A percentile compares a stretch with the other conserved stretches of the same genome.
phyloP scores from a whole-genome alignment of 495 filamentous ascomycete genomes.

The Talaromyces borbonicus region DNA sequence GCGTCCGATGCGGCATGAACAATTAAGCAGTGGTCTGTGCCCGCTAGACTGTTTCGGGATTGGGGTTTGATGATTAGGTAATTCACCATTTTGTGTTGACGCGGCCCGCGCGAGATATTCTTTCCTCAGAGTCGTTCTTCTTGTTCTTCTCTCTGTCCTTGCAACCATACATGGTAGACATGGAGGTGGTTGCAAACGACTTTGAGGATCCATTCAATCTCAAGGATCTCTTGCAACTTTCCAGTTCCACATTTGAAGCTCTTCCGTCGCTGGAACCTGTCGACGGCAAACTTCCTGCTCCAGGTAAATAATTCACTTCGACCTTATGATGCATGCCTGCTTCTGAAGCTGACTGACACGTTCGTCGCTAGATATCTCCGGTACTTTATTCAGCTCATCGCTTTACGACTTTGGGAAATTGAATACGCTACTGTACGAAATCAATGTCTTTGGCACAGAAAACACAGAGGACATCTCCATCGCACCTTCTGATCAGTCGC shows the following conservation, averaged over 20 bases:
- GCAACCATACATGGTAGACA: not conserved
- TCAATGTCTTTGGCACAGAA: conserved; percentile 22
- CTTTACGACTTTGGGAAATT: conserved; percentile 15
- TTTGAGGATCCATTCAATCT: conserved; percentile 58
- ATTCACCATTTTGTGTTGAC: conserved; percentile 2
- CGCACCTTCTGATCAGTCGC: conserved; percentile 21
- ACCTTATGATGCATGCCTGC: not conserved
- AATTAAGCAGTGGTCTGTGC: conserved; percentile 26
- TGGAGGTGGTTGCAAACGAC: conserved; percentile 13
- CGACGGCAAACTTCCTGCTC: conserved; percentile 25
- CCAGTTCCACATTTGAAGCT: conserved; percentile 33
- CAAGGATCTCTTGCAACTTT: conserved; percentile 53
- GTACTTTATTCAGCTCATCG: conserved; percentile 17
- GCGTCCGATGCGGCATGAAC: too few species aligned
- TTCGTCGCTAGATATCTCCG: conserved; percentile 18
- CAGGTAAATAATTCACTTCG: conserved; percentile 19
- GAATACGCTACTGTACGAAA: conserved; percentile 20
- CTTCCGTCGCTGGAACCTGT: conserved; percentile 29
- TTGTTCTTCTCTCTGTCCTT: not conserved
- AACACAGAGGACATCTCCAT: conserved; percentile 10
- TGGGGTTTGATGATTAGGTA: too few species aligned
- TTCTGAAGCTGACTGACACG: not conserved
- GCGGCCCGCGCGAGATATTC: conserved; percentile 2
- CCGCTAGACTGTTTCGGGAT: too few species aligned
- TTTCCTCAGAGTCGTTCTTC: too few species aligned